Evolutionary conservation across 2,329 filamentous ascomycete species (phyloP).

Genomic region (Paraphaeosphaeria sporulosa): DNA sequence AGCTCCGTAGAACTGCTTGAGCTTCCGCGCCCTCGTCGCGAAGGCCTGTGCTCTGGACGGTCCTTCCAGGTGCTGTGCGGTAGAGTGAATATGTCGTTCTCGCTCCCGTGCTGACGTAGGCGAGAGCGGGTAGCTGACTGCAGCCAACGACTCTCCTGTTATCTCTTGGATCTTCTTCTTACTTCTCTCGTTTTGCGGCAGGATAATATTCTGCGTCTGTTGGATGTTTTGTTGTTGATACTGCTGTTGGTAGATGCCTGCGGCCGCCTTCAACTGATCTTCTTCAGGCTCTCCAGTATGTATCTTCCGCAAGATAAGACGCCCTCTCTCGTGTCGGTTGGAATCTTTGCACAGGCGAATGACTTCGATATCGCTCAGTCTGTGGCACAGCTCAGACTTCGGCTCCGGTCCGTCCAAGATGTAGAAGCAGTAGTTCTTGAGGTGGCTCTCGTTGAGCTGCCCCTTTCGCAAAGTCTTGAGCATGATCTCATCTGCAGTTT

Average conservation of each 20-base stretch:
- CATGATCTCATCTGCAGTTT: slow-evolving; percentile 91
- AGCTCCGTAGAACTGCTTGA: slow-evolving; percentile 88
- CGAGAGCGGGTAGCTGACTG: slow-evolving; percentile 85
- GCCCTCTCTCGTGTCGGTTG: slow-evolving; percentile 83
- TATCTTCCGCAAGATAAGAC: slow-evolving; percentile 91
- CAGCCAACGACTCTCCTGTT: slow-evolving; percentile 85
- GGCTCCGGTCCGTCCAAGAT: slow-evolving; percentile 86
- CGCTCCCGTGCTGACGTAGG: slow-evolving; percentile 73
- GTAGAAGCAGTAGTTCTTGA: slow-evolving; percentile 97
- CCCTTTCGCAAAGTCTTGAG: slow-evolving; percentile 88
- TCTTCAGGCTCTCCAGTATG: slow-evolving; percentile 88
- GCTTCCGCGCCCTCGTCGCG: slow-evolving; percentile 57
- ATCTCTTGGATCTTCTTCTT: slow-evolving; percentile 89
- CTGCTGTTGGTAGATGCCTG: slow-evolving; percentile 89
- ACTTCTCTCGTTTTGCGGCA: slow-evolving; percentile 75
- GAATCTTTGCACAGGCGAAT: slow-evolving; percentile 90
- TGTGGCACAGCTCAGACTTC: slow-evolving; percentile 79
- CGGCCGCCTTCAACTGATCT: slow-evolving; percentile 84
- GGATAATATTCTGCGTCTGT: slow-evolving; percentile 67
- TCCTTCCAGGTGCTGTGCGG: slow-evolving; percentile 58
- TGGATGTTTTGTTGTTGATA: slow-evolving; percentile 82
- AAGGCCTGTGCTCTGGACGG: slow-evolving; percentile 47
- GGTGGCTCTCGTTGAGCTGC: slow-evolving; percentile 85
- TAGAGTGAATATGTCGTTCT: slow-evolving; percentile 68
- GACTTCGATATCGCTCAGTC: slow-evolving; percentile 84